These are phyloP conservation scores for Solanum hybrid DNA, from an alignment of 305 asterid species.

Conservation along the genomic window DNA sequence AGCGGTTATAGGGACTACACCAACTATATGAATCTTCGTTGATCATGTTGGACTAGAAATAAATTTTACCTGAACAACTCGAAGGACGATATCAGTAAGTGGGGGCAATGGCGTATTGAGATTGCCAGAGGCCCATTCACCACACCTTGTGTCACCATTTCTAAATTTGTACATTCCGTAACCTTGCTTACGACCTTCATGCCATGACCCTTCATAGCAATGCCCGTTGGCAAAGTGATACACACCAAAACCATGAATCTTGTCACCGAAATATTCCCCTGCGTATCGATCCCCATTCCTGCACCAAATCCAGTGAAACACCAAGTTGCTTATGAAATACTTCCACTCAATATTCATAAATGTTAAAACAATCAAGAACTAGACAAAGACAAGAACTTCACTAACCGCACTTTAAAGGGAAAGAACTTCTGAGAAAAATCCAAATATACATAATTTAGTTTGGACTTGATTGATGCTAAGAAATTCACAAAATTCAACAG, in stretches of 20 bases:
- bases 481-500: not conserved
- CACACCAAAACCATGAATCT: constrained; percentile 80
- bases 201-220: constrained; percentile 93
- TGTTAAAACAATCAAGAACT: not conserved
- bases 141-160: constrained; percentile 59
- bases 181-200: constrained; percentile 88
- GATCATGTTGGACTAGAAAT: not conserved
- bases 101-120: constrained; percentile 39
- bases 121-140: constrained; percentile 79
- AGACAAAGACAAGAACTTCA: not conserved
- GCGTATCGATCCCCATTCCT: constrained; percentile 86
- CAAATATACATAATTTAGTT: not conserved
- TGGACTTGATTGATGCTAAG: not conserved
- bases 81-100: constrained; percentile 37
- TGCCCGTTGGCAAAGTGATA: constrained; percentile 81
- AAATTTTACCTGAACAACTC: constrained; percentile 57
- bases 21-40: not conserved
- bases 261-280: constrained; percentile 87
- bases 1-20: not conserved
- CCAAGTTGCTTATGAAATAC: not conserved
- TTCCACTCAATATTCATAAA: not conserved
- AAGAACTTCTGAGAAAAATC: not conserved
- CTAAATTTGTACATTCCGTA: constrained; percentile 69
- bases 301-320: not conserved
- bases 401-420: not conserved